phyloP scores from a whole-genome alignment of 768 basidiomycete species.

The Pisolithus sp. region DNA sequence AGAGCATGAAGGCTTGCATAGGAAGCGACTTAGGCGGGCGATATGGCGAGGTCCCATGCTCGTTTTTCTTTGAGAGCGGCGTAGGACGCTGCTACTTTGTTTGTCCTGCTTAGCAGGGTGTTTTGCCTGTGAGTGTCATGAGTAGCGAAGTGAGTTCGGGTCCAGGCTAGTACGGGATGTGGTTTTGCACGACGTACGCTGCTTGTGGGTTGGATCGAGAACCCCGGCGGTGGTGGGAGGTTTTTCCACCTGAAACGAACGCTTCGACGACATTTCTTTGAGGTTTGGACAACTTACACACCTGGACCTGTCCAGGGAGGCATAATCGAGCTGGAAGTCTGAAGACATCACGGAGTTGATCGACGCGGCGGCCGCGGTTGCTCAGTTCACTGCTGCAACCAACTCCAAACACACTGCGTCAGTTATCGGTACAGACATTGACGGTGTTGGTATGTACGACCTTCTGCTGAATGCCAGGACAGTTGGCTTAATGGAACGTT shows the following conservation, averaged over 20 bases:
- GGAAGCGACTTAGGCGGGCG: conserved; percentile 87
- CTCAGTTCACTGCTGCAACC: too few species aligned
- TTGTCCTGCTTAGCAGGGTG: conserved; percentile 29
- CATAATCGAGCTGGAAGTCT: conserved; percentile 22
- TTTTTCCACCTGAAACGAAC: conserved; percentile 47
- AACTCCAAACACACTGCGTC: too few species aligned
- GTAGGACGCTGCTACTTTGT: conserved; percentile 42
- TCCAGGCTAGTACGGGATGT: not conserved
- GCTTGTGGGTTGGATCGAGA: conserved; percentile 41
- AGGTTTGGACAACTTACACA: conserved; percentile 2
- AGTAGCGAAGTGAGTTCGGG: not conserved
- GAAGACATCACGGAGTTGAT: conserved; percentile 11
- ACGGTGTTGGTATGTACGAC: too few species aligned
- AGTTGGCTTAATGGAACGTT: too few species aligned
- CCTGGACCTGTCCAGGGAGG: conserved; percentile 26
- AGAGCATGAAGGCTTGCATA: conserved; percentile 98
- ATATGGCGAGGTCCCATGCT: conserved; percentile 80
- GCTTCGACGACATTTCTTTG: not conserved
- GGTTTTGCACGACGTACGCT: conserved; percentile 11
- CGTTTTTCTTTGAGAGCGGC: conserved; percentile 67
- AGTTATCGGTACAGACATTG: too few species aligned
- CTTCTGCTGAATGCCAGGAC: too few species aligned
- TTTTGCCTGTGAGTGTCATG: conserved; percentile 35
- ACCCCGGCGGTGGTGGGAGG: conserved; percentile 65
- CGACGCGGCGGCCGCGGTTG: too few species aligned